These are phyloP conservation scores for Prunus kanzakura DNA, from an alignment of 306 rosid genomes.

Conservation along the genomic window DNA sequence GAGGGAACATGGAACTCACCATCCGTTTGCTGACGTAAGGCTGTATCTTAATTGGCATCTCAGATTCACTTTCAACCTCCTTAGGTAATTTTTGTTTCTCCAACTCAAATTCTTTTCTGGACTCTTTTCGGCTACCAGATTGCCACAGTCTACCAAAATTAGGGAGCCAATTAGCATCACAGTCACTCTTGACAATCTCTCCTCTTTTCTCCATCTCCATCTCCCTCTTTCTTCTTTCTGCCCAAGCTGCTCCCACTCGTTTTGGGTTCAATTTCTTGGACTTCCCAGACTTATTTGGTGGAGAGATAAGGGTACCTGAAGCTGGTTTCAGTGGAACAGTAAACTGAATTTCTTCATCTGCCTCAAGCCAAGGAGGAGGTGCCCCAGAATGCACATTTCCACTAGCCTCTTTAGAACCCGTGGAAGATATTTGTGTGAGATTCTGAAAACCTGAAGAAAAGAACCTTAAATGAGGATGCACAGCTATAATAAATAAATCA, in stretches of 20 bases:
- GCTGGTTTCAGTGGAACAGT: conserved; percentile 31
- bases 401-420: conserved; percentile 34
- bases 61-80: conserved; percentile 51
- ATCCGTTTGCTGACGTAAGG: conserved; percentile 88
- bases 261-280: conserved; percentile 73
- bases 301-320: conserved; percentile 28
- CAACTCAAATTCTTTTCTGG: conserved; percentile 77
- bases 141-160: conserved; percentile 98
- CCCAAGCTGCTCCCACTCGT: conserved; percentile 98
- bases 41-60: conserved; percentile 55
- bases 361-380: conserved; percentile 81
- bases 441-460: conserved; percentile 52
- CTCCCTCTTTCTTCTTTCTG: conserved; percentile 83
- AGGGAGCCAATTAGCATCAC: conserved; percentile 84
- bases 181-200: conserved; percentile 49
- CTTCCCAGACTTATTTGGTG: conserved; percentile 45
- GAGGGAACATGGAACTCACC: conserved; percentile 47
- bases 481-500: not conserved
- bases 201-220: conserved; percentile 92
- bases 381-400: conserved; percentile 76
- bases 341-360: conserved; percentile 45
- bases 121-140: conserved; percentile 89
- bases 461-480: conserved; percentile 27
- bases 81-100: conserved; percentile 56
- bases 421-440: conserved; percentile 42